These are phyloP conservation scores for Saccharomyces cerevisiae DNA, from an alignment of 805 yeast species.

Conservation along the genomic window DNA sequence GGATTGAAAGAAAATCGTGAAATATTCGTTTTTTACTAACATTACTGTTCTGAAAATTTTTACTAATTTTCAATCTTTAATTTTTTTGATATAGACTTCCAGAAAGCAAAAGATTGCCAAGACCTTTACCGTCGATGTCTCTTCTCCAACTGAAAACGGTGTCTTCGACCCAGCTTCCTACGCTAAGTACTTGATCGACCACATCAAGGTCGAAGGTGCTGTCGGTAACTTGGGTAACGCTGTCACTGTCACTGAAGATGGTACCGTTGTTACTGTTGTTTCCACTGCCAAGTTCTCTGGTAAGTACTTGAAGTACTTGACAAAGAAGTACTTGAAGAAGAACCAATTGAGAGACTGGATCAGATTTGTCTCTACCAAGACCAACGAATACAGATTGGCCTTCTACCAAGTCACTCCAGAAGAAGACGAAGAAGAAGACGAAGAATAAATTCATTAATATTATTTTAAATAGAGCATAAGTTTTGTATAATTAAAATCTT, in stretches of 20 bases:
- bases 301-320: slow-evolving; percentile 98
- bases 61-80: slow-evolving; percentile 29
- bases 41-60: slow-evolving; percentile 3
- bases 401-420: slow-evolving; percentile 98
- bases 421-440: slow-evolving; percentile 65
- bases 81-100: slow-evolving; percentile 49
- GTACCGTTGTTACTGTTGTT: slow-evolving; percentile 80
- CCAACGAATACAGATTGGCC: slow-evolving; percentile 93
- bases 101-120: slow-evolving; percentile 75
- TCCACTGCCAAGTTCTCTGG: slow-evolving; percentile 96
- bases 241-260: slow-evolving; percentile 82
- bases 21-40: slow-evolving; percentile 6
- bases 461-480: background rate
- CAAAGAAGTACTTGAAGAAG: slow-evolving; percentile 99
- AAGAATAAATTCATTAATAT: slow-evolving; percentile 48
- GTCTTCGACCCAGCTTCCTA: slow-evolving; percentile 96
- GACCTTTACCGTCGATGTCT: slow-evolving; percentile 90
- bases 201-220: slow-evolving; percentile 96
- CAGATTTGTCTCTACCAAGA: slow-evolving; percentile 93
- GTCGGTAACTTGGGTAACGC: slow-evolving; percentile 95
- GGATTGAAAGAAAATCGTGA: background rate
- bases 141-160: slow-evolving; percentile 96
- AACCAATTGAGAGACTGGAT: slow-evolving; percentile 99
- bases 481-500: slow-evolving; percentile 1
- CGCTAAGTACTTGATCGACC: slow-evolving; percentile 96